phyloP scores from a whole-genome alignment of 306 rosid genomes.

The Betula pendula region DNA sequence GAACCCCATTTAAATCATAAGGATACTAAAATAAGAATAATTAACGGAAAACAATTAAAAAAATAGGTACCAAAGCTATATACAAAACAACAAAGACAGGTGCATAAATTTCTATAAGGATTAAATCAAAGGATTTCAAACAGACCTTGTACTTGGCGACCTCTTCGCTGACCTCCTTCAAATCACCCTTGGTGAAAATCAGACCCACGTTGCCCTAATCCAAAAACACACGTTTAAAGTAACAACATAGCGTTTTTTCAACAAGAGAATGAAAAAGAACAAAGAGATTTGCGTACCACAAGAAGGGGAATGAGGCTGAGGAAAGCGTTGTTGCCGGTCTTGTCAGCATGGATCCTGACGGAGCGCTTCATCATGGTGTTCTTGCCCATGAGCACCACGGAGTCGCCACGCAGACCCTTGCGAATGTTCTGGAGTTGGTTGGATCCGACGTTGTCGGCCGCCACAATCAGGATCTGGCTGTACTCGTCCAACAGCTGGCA shows the following conservation, averaged over 20 bases:
- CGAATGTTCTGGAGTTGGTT: conserved; percentile 83
- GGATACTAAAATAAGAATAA: not conserved
- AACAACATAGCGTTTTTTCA: not conserved
- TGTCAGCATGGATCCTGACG: conserved; percentile 64
- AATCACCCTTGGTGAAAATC: conserved; percentile 87
- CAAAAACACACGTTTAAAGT: not conserved
- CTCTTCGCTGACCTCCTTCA: conserved; percentile 94
- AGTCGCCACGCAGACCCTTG: conserved; percentile 81
- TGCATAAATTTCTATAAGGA: not conserved
- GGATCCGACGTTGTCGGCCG: conserved; percentile 92
- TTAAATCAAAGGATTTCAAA: not conserved
- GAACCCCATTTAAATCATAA: not conserved
- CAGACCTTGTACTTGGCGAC: conserved; percentile 92
- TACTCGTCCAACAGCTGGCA: conserved; percentile 72
- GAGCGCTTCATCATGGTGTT: conserved; percentile 98
- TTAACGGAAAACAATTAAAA: too few species aligned
- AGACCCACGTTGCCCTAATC: conserved; percentile 83
- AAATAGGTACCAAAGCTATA: not conserved
- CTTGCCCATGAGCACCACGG: conserved; percentile 87
- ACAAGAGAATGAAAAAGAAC: too few species aligned
- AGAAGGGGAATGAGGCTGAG: conserved; percentile 85
- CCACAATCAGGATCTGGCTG: conserved; percentile 72
- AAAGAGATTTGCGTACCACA: conserved; percentile 37
- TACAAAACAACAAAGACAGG: too few species aligned
- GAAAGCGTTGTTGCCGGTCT: conserved; percentile 60